Evolutionary conservation across 768 basidiomycete genomes (phyloP).

Genomic region (Myochromella boudieri): DNA sequence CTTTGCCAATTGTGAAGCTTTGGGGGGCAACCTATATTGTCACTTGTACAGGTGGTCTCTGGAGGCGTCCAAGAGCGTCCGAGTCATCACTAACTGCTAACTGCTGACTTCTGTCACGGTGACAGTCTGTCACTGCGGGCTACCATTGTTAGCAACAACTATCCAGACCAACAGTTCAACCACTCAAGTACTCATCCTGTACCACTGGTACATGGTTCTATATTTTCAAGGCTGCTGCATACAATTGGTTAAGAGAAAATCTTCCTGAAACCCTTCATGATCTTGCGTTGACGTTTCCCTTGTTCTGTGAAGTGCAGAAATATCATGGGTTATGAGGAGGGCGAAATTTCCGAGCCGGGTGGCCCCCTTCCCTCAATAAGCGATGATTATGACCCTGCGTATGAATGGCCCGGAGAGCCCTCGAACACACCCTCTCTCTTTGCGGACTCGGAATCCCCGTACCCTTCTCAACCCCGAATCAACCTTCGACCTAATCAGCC

Average conservation of each 20-base stretch:
- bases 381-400: constrained; percentile 45
- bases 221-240: constrained; percentile 8
- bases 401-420: constrained; percentile 60
- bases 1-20: too few species aligned
- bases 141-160: too few species aligned
- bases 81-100: too few species aligned
- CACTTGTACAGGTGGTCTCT: too few species aligned
- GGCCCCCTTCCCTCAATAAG: constrained; percentile 8
- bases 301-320: constrained; percentile 7
- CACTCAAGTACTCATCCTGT: too few species aligned
- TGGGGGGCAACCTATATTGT: too few species aligned
- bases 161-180: too few species aligned
- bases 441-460: constrained; percentile 5
- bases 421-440: constrained; percentile 3
- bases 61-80: too few species aligned
- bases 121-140: too few species aligned
- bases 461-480: constrained; percentile 4
- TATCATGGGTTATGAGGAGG: constrained; percentile 27
- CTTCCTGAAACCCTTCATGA: too few species aligned
- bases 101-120: too few species aligned
- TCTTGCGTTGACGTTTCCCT: background rate
- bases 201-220: constrained; percentile 2
- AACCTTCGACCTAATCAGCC: constrained; percentile 25
- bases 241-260: constrained; percentile 1
- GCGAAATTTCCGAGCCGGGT: constrained; percentile 25